These are phyloP conservation scores for Bisporella sp. DNA, from an alignment of 2,329 filamentous ascomycete species.

Conservation along the genomic window DNA sequence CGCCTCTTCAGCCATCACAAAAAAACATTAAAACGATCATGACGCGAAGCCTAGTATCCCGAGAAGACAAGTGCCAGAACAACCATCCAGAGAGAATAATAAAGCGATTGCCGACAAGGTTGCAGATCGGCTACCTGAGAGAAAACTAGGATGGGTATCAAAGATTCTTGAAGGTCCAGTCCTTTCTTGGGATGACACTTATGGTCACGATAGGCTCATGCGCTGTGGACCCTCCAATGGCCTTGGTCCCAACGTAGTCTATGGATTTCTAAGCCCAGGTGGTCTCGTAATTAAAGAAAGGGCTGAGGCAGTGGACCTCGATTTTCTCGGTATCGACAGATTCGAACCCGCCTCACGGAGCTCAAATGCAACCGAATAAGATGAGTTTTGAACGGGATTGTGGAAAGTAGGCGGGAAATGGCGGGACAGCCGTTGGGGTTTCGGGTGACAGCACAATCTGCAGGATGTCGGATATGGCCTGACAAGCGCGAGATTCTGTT, in stretches of 20 bases:
- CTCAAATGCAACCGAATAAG: conserved; percentile 2
- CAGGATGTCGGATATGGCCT: not conserved
- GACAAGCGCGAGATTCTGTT: conserved; percentile 4
- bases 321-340: conserved; percentile 3
- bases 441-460: not conserved
- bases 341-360: conserved; percentile 1
- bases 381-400: conserved; percentile 6
- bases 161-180: no score
- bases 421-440: conserved; percentile 6
- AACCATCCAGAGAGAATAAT: no score
- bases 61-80: no score
- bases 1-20: no score
- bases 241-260: not conserved
- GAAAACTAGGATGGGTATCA: no score
- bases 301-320: conserved; percentile 7
- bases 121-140: no score
- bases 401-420: conserved; percentile 9
- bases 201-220: no score
- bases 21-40: no score
- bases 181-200: no score
- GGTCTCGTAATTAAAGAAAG: conserved; percentile 5
- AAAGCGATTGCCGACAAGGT: no score
- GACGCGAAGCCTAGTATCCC: no score
- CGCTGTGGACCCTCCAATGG: not conserved
- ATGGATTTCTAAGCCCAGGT: conserved; percentile 9